Percentiles rank a stretch among this genome's conserved stretches.
Evolutionary conservation across 2,329 filamentous ascomycete genomes (phyloP).

Genomic region (Xylaria hypoxylon): DNA sequence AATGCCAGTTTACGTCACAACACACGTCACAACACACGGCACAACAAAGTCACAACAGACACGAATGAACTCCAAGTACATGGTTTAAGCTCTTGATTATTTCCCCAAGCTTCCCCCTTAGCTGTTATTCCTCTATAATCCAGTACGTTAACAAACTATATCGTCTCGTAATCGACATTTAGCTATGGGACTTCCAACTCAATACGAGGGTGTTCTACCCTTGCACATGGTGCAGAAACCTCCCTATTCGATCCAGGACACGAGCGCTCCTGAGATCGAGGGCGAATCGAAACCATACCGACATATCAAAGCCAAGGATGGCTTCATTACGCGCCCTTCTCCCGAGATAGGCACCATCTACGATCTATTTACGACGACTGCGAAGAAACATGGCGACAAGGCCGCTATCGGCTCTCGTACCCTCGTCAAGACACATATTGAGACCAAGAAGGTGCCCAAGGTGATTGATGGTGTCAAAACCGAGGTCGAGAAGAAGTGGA

Average conservation of each 20-base stretch:
- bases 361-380: slow-evolving; percentile 79
- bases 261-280: slow-evolving; percentile 74
- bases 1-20: slow-evolving; percentile 18
- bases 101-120: not conserved
- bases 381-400: slow-evolving; percentile 70
- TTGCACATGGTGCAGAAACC: slow-evolving; percentile 72
- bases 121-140: not conserved
- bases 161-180: slow-evolving; percentile 10
- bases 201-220: slow-evolving; percentile 59
- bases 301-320: slow-evolving; percentile 77
- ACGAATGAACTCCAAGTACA: not conserved
- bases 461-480: slow-evolving; percentile 81
- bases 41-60: not conserved
- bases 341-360: slow-evolving; percentile 80
- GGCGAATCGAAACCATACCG: slow-evolving; percentile 89
- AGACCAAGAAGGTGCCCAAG: slow-evolving; percentile 92
- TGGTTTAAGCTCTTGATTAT: not conserved
- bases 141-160: slow-evolving; percentile 2
- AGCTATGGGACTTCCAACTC: slow-evolving; percentile 47
- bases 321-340: slow-evolving; percentile 72
- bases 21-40: slow-evolving; percentile 11
- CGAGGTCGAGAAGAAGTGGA: slow-evolving; percentile 91
- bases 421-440: slow-evolving; percentile 80
- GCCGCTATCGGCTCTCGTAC: slow-evolving; percentile 77
- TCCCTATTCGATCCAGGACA: slow-evolving; percentile 79